A percentile compares a stretch with the other conserved stretches of the same genome.
These are phyloP conservation scores for Colletotrichum acutatum DNA, from an alignment of 2,329 filamentous ascomycete genomes.

Conservation along the genomic window DNA sequence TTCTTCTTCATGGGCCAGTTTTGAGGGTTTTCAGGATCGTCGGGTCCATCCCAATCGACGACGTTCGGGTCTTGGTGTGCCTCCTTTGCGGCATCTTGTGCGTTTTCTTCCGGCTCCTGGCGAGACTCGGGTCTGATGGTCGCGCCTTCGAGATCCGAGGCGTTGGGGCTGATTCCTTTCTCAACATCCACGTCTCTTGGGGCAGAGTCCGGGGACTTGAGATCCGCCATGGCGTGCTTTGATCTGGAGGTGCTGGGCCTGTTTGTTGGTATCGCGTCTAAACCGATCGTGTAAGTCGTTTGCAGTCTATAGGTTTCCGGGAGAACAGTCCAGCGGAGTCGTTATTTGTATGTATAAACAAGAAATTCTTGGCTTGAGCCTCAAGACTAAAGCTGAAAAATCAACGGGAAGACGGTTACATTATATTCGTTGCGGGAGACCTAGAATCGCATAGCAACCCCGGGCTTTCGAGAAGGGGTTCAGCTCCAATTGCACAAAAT, in stretches of 20 bases:
- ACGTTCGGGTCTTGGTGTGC: conserved; percentile 20
- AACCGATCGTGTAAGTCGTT: neutral
- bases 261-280: neutral
- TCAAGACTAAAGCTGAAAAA: neutral
- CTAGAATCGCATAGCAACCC: neutral
- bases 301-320: neutral
- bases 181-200: conserved; percentile 19
- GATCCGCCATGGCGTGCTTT: conserved; percentile 10
- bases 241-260: neutral
- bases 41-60: conserved; percentile 69
- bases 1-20: conserved; percentile 71
- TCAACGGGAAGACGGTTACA: neutral
- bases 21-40: conserved; percentile 72
- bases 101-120: neutral
- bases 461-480: neutral
- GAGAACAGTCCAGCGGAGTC: neutral
- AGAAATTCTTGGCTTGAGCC: conserved; percentile 13
- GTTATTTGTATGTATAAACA: neutral
- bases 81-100: conserved; percentile 2
- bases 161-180: conserved; percentile 8
- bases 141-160: conserved; percentile 24
- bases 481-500: conserved; percentile 14
- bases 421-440: conserved; percentile 5
- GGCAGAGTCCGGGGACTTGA: conserved; percentile 3
- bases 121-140: conserved; percentile 24